These are phyloP conservation scores for Aspergillus aculeatus DNA, from an alignment of 2,329 filamentous ascomycete species.

Conservation along the genomic window DNA sequence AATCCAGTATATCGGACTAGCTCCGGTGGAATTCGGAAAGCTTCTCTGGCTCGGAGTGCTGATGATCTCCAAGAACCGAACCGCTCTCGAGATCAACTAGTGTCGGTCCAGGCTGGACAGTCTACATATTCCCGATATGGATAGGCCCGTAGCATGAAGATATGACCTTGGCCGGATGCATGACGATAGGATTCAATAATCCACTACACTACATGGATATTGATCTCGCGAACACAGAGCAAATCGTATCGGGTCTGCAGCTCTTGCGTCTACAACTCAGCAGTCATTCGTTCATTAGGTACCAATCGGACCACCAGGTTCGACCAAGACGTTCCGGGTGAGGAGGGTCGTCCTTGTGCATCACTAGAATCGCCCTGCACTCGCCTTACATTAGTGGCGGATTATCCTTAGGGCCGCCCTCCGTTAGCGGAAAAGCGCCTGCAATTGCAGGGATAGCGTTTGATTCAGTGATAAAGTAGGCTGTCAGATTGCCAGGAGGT, in stretches of 20 bases:
- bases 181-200: conserved; percentile 3
- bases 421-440: conserved; percentile 3
- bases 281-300: neutral
- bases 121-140: conserved; percentile 5
- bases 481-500: neutral
- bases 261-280: neutral
- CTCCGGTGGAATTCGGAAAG: conserved; percentile 1
- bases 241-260: neutral
- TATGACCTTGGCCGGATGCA: neutral
- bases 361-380: neutral
- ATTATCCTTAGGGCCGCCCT: neutral
- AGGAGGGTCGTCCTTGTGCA: neutral
- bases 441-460: neutral
- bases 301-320: neutral
- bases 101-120: conserved; percentile 4
- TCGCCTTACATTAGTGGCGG: conserved; percentile 6
- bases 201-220: neutral
- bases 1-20: neutral
- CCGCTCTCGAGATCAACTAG: conserved; percentile 1
- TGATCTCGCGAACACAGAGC: neutral
- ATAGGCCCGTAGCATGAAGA: neutral
- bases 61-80: conserved; percentile 9
- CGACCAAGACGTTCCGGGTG: neutral
- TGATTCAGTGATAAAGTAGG: neutral
- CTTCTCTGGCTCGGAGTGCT: conserved; percentile 12